Conservation (phyloP, 768 basidiomycete species). For the Tricholoma sp. region DNA sequence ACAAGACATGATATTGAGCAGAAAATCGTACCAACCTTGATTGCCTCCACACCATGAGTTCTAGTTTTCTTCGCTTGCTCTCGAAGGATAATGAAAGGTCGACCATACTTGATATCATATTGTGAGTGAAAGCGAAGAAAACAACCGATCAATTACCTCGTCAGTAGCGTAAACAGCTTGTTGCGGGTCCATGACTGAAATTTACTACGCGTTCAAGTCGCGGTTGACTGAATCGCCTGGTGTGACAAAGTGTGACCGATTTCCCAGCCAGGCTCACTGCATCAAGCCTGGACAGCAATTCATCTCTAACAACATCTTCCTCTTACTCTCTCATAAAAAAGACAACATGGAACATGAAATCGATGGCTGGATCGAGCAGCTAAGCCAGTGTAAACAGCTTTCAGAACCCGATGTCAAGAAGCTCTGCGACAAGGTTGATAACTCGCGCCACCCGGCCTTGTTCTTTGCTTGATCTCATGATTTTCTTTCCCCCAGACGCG, state of each 20-base stretch:
- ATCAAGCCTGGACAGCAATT: slow-evolving; percentile 28
- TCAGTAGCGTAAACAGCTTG: slow-evolving; percentile 85
- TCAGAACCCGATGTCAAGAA: slow-evolving; percentile 94
- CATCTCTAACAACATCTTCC: slow-evolving; percentile 27
- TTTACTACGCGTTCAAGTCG: slow-evolving; percentile 22
- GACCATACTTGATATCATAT: slow-evolving; percentile 60
- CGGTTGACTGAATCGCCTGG: slow-evolving; percentile 19
- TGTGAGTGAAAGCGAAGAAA: slow-evolving; percentile 2
- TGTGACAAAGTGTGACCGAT: slow-evolving; percentile 32
- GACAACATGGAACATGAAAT: slow-evolving; percentile 67
- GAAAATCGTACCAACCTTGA: slow-evolving; percentile 58
- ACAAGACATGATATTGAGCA: slow-evolving; percentile 9
- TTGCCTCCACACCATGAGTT: slow-evolving; percentile 88
- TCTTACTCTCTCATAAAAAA: slow-evolving; percentile 26
- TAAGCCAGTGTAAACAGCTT: slow-evolving; percentile 96
- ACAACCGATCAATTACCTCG: slow-evolving; percentile 45
- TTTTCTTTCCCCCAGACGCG: slow-evolving; percentile 59
- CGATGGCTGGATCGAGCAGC: slow-evolving; percentile 95
- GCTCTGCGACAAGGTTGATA: slow-evolving; percentile 92
- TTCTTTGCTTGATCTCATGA: slow-evolving; percentile 17
- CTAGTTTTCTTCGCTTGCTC: slow-evolving; percentile 93
- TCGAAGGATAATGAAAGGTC: slow-evolving; percentile 96
- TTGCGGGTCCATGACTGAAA: slow-evolving; percentile 31
- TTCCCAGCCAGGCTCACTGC: slow-evolving; percentile 14
- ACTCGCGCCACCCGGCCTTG: slow-evolving; percentile 7